Percentiles rank a stretch among this genome's conserved stretches.
These are phyloP conservation scores for Solanum neorickii DNA, from an alignment of 257 asterid species.

Conservation along the genomic window DNA sequence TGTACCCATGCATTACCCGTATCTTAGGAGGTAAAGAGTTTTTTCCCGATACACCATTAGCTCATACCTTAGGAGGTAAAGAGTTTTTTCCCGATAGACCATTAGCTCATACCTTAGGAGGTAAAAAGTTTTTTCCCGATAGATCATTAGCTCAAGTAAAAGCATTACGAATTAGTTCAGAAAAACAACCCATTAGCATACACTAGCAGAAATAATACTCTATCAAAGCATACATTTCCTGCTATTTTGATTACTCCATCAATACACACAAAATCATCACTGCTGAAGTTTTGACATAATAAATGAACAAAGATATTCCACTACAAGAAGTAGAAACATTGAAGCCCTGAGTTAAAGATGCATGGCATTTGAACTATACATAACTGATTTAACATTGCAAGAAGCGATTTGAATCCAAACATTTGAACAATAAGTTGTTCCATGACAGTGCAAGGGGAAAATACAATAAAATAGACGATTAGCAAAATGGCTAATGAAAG, in stretches of 20 bases:
- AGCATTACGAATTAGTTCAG: too few species aligned
- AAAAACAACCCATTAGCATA: neutral
- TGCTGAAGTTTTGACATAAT: neutral
- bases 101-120: neutral
- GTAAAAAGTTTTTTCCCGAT: neutral
- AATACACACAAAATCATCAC: neutral
- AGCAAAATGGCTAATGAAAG: constrained; percentile 12
- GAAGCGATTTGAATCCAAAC: constrained; percentile 4
- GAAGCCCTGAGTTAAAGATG: neutral
- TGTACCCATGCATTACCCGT: neutral
- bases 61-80: neutral
- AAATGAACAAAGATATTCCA: neutral
- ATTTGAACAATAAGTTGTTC: constrained; percentile 12
- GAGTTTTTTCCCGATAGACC: too few species aligned
- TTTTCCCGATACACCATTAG: too few species aligned
- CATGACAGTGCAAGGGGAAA: constrained; percentile 1
- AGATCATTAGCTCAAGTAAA: neutral
- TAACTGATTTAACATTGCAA: neutral
- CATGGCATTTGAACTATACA: neutral
- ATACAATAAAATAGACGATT: constrained; percentile 2
- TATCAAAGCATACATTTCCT: neutral
- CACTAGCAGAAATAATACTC: neutral
- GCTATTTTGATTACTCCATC: neutral
- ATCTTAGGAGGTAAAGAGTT: neutral
- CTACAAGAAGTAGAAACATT: neutral